Percentiles rank a stretch among this genome's conserved stretches.
Conservation (phyloP, 495 filamentous ascomycete species). For the Penicillium antarcticum region DNA sequence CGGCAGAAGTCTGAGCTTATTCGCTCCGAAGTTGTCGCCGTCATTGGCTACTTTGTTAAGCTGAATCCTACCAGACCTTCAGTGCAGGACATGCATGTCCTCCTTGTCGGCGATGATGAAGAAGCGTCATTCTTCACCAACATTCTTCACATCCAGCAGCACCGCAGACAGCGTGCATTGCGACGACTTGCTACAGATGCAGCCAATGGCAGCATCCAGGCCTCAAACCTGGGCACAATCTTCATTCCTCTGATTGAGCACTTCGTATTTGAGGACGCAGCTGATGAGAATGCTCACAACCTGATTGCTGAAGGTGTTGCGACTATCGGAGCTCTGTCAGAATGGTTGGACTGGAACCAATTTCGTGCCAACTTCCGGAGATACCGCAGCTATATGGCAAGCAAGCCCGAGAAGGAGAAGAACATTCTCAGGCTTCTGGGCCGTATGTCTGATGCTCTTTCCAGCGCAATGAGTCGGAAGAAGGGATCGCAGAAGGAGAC, state of each 20-base stretch:
- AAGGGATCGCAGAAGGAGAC: constrained; percentile 28
- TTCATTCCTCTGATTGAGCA: constrained; percentile 92
- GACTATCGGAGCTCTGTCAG: constrained; percentile 68
- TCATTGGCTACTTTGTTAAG: constrained; percentile 75
- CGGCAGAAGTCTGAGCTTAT: constrained; percentile 78
- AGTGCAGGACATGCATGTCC: constrained; percentile 68
- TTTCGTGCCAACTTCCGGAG: constrained; percentile 78
- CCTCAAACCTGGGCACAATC: constrained; percentile 77
- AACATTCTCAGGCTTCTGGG: constrained; percentile 79
- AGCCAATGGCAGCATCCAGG: constrained; percentile 56
- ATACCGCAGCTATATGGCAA: constrained; percentile 73
- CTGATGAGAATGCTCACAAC: constrained; percentile 76
- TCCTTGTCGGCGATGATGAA: constrained; percentile 75
- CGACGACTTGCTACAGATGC: constrained; percentile 69
- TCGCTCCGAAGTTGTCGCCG: constrained; percentile 71
- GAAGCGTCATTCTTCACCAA: constrained; percentile 94
- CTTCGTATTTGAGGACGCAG: constrained; percentile 79
- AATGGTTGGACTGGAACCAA: constrained; percentile 86
- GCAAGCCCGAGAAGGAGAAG: constrained; percentile 81
- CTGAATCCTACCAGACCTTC: constrained; percentile 63
- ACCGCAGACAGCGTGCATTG: constrained; percentile 80
- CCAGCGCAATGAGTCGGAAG: constrained; percentile 45
- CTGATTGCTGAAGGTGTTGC: constrained; percentile 76
- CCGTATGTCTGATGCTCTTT: constrained; percentile 72
- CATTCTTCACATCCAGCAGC: constrained; percentile 84